Conservation (phyloP, 805 yeast species). For the Wickerhamomyces hampshirensis region DNA sequence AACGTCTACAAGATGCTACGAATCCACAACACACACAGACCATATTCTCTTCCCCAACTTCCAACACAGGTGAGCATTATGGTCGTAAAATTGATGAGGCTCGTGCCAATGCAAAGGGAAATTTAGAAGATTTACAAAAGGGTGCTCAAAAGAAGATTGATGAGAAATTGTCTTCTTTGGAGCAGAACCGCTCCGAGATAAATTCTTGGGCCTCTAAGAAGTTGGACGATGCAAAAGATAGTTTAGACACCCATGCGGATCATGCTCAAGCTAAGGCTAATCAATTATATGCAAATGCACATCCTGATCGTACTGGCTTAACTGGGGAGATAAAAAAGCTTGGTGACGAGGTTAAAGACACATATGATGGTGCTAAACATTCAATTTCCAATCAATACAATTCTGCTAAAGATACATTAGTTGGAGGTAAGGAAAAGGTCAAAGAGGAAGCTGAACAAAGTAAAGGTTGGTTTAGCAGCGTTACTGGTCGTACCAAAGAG, state of each 20-base stretch:
- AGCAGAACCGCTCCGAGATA: constrained; percentile 12
- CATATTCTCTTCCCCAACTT: constrained; percentile 7
- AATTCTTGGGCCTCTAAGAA: constrained; percentile 22
- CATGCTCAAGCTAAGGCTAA: constrained; percentile 17
- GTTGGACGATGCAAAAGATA: constrained; percentile 9
- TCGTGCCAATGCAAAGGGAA: constrained; percentile 13
- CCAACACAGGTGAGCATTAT: constrained; percentile 18
- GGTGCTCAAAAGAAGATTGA: constrained; percentile 20
- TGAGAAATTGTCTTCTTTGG: constrained; percentile 8
- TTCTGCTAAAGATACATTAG: constrained; percentile 10
- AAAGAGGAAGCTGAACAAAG: constrained; percentile 4
- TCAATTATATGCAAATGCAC: constrained; percentile 12
- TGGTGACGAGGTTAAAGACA: constrained; percentile 12
- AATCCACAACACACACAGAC: constrained; percentile 1
- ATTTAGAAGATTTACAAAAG: constrained; percentile 11
- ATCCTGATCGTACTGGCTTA: constrained; percentile 10
- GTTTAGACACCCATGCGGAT: constrained; percentile 11
- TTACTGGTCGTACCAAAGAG: constrained; percentile 20
- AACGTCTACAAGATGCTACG: constrained; percentile 17
- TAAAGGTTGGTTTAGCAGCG: constrained; percentile 10
- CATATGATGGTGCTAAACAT: constrained; percentile 20
- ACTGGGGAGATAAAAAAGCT: constrained; percentile 15
- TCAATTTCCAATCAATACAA: constrained; percentile 15
- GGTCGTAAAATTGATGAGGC: constrained; percentile 25
- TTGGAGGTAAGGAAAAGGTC: constrained; percentile 6